Base-by-base conservation (phyloP, 495 filamentous ascomycete genomes). In the Ascobolus immersus region DNA sequence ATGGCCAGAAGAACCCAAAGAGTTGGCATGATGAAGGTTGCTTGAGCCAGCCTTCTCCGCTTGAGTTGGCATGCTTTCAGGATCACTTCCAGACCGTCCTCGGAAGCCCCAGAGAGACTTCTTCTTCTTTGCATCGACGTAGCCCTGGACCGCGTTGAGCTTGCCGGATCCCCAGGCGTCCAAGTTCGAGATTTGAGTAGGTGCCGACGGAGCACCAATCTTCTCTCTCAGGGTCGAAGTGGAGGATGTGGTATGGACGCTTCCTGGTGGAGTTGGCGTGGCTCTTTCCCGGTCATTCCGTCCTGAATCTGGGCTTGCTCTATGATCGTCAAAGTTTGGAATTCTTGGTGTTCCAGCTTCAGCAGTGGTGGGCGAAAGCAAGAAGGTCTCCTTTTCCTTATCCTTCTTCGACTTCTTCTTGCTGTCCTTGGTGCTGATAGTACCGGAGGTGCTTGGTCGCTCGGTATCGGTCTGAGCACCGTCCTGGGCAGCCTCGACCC, bases 81-180 rank as follows among this genome's bases (percentile, higher is more conserved):
- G 48, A 38, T 77, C 71, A 9, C 65, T 60, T 1, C 67, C 67
- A 14, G 64, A 67, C 30, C 69, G 60, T 17, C 67, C 68, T 28
- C 79, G 70, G 48, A 93, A 93, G 1, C 77, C 80, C 59, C 78
- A 94, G 48, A 96, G 90, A 53, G 82, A 84, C 25, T 86, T 71
- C 52, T 93, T 93, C 50, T 79, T 74, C 25, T 61, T 58, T 44
- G 73, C 73, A 49, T 75, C 79, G 45, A 82, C 77, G 17, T 26
- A 11, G 15, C 17, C 11, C n/a, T 13, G n/a, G 34, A 17, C 14
- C 19, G 41, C 21, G 13, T 49, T 49, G 10, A n/a, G 12, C 28
- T 31, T 31, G 17, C 18, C 28, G 28, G 28, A 9, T 14, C 84
- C 86, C 84, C 84, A 93, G 2, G 67, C 63, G 26, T 70, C 70